Conservation (phyloP, 345 rosid species). For the Bruguiera parviflora region DNA sequence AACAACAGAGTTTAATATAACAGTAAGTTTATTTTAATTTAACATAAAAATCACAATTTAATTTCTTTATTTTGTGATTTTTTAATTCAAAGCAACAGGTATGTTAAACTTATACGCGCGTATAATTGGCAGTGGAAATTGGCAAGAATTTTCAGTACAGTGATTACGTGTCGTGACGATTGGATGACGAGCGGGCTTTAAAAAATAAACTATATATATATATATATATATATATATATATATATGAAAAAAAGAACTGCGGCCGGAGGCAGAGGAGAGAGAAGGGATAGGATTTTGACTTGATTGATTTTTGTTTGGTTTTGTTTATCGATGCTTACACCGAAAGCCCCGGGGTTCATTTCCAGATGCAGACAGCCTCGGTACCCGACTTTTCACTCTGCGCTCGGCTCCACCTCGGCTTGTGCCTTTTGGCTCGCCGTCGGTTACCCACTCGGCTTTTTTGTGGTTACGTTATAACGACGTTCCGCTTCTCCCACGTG, state of each 20-base stretch:
- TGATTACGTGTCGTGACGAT: not conserved
- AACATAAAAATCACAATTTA: no score
- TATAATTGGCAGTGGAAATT: not conserved
- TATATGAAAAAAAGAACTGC: no score
- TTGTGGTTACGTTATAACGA: no score
- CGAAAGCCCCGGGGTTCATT: not conserved
- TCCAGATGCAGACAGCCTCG: constrained; percentile 5
- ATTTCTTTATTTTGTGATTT: no score
- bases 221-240: no score
- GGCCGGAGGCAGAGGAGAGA: not conserved
- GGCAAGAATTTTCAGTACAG: not conserved
- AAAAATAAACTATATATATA: no score
- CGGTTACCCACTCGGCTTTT: no score
- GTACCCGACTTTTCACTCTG: not conserved
- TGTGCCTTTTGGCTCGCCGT: not conserved
- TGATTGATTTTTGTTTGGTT: not conserved
- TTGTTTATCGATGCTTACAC: not conserved
- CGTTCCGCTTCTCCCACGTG: no score
- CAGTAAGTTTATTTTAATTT: no score
- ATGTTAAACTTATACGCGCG: not conserved
- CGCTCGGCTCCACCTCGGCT: not conserved
- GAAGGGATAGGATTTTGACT: no score
- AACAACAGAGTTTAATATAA: no score
- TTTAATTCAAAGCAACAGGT: no score
- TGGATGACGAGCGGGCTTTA: not conserved